Base-by-base conservation (phyloP, 2,329 filamentous ascomycete species). In the Fusarium verrucosum region DNA sequence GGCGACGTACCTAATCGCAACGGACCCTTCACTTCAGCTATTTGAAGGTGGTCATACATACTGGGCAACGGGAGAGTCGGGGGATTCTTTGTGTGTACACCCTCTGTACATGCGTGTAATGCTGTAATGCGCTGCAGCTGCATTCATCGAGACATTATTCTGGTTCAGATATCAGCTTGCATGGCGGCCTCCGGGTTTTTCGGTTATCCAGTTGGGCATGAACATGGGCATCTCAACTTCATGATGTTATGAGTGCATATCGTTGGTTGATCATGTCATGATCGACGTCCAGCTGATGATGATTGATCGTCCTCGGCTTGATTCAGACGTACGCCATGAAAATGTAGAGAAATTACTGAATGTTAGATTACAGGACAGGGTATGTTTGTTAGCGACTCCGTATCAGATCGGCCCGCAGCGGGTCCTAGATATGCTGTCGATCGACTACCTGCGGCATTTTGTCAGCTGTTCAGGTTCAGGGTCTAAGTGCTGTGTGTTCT, bases 371-470 rank as follows among this genome's bases (percentile, higher is more conserved):
- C n/a, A n/a, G n/a, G 36, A 47, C 43, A 63, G 44, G 32, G 33
- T 19, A 52, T 36, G 30, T 47, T 30, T 51, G 43, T 17, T 51
- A 62, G 58, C 38, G 20, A 50, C 42, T 58, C 36, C 46, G 63
- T 67, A 54, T 64, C 63, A 66, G 63, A 67, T 67, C 63, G 63
- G 63, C 63, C 63, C 63, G 63, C 63, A 64, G 63, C 38, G 58
- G 63, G 63, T 51, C 63, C 40, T 20, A 56, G 58, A 66, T 64
- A 58, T 60, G 58, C 45, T 47, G 56, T 50, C 46, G 63, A 67
- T 67, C 58, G 28, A 60, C 58, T 35, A 50, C 46, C 62, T 65
- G 62, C 44, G 58, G 50, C 62, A 63, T 63, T 64, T 62, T 54
- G 40, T 47, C 56, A 22, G 55, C 22, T 65, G 56, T 46, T 51